Base-by-base conservation (phyloP, 1,284 basidiomycete genomes). In the Pyrrhoderma lamaoense region DNA sequence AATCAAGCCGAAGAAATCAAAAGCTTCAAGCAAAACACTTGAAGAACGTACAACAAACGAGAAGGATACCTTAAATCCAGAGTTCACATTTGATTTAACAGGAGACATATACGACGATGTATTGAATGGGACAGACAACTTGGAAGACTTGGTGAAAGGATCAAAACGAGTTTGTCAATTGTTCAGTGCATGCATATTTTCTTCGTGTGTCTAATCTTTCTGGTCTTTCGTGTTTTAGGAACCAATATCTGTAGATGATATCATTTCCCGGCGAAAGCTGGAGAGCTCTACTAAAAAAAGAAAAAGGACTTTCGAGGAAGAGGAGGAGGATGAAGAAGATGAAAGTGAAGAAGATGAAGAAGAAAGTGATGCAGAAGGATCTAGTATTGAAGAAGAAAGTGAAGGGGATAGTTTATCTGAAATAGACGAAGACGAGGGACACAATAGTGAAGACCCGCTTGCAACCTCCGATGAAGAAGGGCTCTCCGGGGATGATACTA, bases 221-320 rank as follows among this genome's bases (percentile, higher is more conserved):
- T 55, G 40, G 27, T 36, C 16, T 38, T 54, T 55, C 42, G 56
- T 56, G 51, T 37, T 40, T 23, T 56, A 90, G 85, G 73, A 79
- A 62, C 82, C 86, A 13, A 79, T 96, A 45, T 91, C 87, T 42
- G 85, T 97, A 8, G 90, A 96, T 67, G 91, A 96, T 62, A 96
- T 95, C 58, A 93, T 94, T 61, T 82, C 82, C 43, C 74, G 84
- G 52, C 73, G 85, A 51, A 78, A 72, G 50, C 70, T 75, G 51
- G 62, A 70, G 60, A 65, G 63, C 57, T 57, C 60, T 56, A 63
- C 64, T 39, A 67, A 68, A 27, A 86, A 88, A 64, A 73, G 81
- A 52, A 87, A 88, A 69, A 65, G 81, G 53, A 3, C 9, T 37
- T 16, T 37, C 35, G 64, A 58, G 1, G 61, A 64, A 11, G 54